Evolutionary conservation across 345 rosid genomes (phyloP).

Genomic region (Hibiscus trionum): DNA sequence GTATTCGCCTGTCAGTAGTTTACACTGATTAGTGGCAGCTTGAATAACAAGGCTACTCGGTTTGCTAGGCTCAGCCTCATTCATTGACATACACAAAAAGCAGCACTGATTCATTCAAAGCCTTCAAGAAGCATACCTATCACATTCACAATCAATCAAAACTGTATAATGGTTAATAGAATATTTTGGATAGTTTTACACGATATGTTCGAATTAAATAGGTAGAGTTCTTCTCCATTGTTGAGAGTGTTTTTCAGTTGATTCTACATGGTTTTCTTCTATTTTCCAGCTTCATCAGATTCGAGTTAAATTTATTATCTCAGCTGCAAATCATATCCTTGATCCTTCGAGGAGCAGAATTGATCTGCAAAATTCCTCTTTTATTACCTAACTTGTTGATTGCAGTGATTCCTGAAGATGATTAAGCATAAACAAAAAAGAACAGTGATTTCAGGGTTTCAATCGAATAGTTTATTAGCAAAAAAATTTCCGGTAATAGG

Average conservation of each 20-base stretch:
- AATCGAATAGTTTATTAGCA: not conserved
- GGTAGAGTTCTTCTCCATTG: not conserved
- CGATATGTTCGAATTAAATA: not conserved
- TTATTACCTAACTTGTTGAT: too few species aligned
- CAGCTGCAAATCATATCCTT: not conserved
- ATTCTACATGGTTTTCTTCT: not conserved
- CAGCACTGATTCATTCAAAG: constrained; percentile 3
- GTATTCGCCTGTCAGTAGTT: not conserved
- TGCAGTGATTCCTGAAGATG: not conserved
- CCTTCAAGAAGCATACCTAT: not conserved
- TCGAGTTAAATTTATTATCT: not conserved
- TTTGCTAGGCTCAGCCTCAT: not conserved
- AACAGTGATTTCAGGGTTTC: not conserved
- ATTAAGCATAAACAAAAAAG: not conserved
- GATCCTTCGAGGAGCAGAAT: not conserved
- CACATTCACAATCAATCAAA: not conserved
- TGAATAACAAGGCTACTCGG: not conserved
- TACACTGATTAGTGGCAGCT: not conserved
- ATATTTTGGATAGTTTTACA: not conserved
- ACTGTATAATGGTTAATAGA: constrained; percentile 1
- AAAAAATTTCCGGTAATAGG: not conserved
- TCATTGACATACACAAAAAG: not conserved
- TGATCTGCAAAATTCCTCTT: too few species aligned
- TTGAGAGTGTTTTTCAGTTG: not conserved
- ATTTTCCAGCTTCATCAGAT: constrained; percentile 1